These are phyloP conservation scores for Amphibolis antarctica DNA, from an alignment of 106 monocot genomes.

Conservation along the genomic window DNA sequence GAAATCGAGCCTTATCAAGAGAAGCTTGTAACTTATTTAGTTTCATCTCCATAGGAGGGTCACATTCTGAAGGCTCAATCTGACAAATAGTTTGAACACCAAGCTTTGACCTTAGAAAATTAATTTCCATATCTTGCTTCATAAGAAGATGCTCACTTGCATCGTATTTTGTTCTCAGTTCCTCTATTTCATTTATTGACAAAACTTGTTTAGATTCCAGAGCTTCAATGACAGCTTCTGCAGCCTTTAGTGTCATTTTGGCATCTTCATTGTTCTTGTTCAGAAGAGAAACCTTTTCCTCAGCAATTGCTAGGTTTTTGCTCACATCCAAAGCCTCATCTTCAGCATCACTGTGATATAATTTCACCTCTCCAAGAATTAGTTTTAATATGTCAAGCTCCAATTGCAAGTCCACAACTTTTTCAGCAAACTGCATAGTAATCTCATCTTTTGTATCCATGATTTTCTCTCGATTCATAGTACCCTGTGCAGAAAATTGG, in stretches of 20 bases:
- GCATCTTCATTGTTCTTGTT: conserved; percentile 22
- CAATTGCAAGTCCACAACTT: conserved; percentile 57
- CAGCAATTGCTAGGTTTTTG: conserved; percentile 21
- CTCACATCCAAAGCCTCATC: conserved; percentile 13
- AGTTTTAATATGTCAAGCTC: conserved; percentile 79
- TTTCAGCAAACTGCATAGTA: conserved; percentile 23
- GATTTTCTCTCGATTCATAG: conserved; percentile 3
- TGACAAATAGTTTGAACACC: conserved; percentile 2
- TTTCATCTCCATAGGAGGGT: conserved; percentile 45
- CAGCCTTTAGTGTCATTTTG: conserved; percentile 39
- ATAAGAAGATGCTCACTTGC: conserved; percentile 15
- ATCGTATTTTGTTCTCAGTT: conserved; percentile 26
- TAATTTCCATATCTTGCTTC: conserved; percentile 37
- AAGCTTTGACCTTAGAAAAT: conserved; percentile 24
- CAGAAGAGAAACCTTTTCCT: conserved; percentile 17
- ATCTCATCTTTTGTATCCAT: background rate
- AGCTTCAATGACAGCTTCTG: conserved; percentile 61
- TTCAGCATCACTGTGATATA: conserved; percentile 32
- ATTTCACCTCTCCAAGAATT: conserved; percentile 65
- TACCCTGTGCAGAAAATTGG: conserved; percentile 1
- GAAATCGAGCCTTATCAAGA: conserved; percentile 35
- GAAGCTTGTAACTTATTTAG: conserved; percentile 56
- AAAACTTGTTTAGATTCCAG: conserved; percentile 61
- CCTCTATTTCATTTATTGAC: conserved; percentile 51
- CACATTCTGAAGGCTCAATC: conserved; percentile 20